Percentiles rank a stretch among this genome's conserved stretches.
Evolutionary conservation across 1,139 yeast genomes (phyloP).

Genomic region (Saccharomyces hybrid): DNA sequence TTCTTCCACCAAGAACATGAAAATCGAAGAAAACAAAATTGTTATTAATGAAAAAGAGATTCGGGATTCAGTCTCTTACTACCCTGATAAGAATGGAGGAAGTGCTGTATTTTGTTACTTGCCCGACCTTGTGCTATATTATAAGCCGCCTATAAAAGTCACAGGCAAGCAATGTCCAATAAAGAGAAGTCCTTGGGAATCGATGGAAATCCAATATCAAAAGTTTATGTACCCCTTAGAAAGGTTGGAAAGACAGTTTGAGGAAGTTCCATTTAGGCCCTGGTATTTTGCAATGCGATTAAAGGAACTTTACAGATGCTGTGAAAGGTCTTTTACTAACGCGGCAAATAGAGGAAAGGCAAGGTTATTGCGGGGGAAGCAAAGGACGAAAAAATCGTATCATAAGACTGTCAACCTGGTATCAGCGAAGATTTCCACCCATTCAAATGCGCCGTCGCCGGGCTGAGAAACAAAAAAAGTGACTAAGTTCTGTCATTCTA

Average conservation of each 20-base stretch:
- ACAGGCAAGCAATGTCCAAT: background rate
- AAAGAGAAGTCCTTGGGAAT: background rate
- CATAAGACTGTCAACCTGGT: background rate
- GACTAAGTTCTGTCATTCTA: background rate
- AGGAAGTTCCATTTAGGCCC: background rate
- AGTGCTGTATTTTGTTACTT: background rate
- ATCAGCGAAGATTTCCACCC: background rate
- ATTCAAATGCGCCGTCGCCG: background rate
- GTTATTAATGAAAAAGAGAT: background rate
- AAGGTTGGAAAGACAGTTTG: background rate
- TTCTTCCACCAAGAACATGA: background rate
- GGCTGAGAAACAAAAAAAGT: background rate
- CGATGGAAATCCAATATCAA: background rate
- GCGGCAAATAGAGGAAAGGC: constrained; percentile 1
- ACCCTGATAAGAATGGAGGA: background rate
- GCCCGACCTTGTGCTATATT: background rate
- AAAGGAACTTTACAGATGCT: background rate
- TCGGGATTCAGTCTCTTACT: background rate
- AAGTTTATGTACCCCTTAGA: background rate
- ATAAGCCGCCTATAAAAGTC: background rate
- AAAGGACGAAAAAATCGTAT: background rate
- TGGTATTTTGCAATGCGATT: background rate
- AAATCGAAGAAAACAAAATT: background rate
- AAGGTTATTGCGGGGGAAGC: background rate
- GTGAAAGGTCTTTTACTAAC: background rate